Evolutionary conservation across 2,329 filamentous ascomycete species (phyloP).

Genomic region (Fusarium vanettenii): DNA sequence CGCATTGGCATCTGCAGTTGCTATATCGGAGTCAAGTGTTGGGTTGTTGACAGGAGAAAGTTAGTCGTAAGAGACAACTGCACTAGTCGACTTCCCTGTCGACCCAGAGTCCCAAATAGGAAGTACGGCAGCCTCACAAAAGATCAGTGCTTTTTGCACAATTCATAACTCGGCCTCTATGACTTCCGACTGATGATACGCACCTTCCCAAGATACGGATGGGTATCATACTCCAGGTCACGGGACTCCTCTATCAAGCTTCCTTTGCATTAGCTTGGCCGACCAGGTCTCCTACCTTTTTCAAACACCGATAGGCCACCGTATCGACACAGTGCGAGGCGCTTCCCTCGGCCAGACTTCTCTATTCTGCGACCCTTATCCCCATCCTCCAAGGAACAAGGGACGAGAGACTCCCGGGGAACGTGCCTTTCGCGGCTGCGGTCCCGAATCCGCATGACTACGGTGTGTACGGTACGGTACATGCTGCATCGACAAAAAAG

Average conservation of each 20-base stretch:
- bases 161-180: background rate
- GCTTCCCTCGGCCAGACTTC: constrained; percentile 15
- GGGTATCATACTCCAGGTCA: background rate
- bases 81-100: background rate
- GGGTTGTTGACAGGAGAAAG: background rate
- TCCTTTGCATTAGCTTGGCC: background rate
- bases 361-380: background rate
- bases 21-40: background rate
- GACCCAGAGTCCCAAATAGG: background rate
- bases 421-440: constrained; percentile 3
- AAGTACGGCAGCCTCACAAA: background rate
- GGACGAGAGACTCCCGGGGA: background rate
- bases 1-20: background rate
- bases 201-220: background rate
- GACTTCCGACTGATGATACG: background rate
- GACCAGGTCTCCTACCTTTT: background rate
- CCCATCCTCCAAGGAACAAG: constrained; percentile 8
- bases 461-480: background rate
- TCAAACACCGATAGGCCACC: constrained; percentile 1
- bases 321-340: constrained; percentile 27
- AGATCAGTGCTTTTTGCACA: background rate
- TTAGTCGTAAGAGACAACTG: background rate
- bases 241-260: background rate
- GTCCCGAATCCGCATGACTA: background rate
- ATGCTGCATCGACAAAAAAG: background rate